Evolutionary conservation across 225 moss, liverwort and hornwort species (phyloP).

Genomic region (Marchantia polymorpha): DNA sequence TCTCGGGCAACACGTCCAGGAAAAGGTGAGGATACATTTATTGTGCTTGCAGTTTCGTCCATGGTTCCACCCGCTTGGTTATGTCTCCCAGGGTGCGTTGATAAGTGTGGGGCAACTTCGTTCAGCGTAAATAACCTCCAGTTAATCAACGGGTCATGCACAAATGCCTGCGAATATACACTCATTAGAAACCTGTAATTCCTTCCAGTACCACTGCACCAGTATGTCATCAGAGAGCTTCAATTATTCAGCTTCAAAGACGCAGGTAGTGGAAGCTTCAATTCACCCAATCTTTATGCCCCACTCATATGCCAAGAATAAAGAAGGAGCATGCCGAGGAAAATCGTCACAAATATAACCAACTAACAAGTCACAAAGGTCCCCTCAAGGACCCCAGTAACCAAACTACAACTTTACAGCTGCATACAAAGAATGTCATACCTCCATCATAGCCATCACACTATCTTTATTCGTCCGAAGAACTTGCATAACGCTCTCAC

Average conservation of each 20-base stretch:
- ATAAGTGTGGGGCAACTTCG: conserved; percentile 58
- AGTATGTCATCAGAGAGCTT: background rate
- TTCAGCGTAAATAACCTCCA: conserved; percentile 88
- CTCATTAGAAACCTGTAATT: background rate
- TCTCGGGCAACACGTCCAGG: conserved; percentile 82
- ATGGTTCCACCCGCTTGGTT: conserved; percentile 55
- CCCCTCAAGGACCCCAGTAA: too few species aligned
- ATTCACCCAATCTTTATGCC: background rate
- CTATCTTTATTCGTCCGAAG: conserved; percentile 95
- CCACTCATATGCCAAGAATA: background rate
- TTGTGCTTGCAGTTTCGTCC: conserved; percentile 55
- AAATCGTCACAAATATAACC: too few species aligned
- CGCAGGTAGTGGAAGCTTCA: too few species aligned
- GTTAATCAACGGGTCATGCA: conserved; percentile 96
- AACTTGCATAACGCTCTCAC: conserved; percentile 97
- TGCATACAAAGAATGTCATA: background rate
- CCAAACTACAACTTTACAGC: too few species aligned
- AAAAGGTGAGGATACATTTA: conserved; percentile 65
- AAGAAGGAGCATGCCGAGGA: background rate
- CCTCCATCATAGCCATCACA: conserved; percentile 99
- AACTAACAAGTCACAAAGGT: too few species aligned
- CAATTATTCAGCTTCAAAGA: background rate
- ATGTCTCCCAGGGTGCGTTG: conserved; percentile 48
- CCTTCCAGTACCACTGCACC: background rate
- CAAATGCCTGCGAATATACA: conserved; percentile 64